A percentile compares a stretch with the other conserved stretches of the same genome.
Conservation (phyloP, 495 filamentous ascomycete species). For the Saxispiralis lemnorum region DNA sequence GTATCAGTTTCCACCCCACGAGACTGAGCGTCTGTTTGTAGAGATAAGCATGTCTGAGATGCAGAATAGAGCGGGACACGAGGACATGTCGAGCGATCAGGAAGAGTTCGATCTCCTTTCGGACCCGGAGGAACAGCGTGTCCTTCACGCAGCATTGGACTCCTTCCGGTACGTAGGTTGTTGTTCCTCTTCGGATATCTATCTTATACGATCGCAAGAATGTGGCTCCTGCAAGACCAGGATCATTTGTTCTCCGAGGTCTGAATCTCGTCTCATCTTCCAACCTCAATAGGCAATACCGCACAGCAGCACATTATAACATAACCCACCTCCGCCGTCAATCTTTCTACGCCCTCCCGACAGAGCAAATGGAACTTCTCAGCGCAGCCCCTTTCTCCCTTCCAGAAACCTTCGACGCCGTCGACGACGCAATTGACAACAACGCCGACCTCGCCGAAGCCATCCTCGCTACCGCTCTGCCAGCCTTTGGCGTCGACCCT, state of each 20-base stretch:
- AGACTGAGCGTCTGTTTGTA: no score
- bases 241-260: neutral
- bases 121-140: constrained; percentile 57
- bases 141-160: constrained; percentile 61
- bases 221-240: no score
- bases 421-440: constrained; percentile 76
- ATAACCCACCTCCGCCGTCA: constrained; percentile 76
- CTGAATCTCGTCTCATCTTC: neutral
- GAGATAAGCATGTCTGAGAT: no score
- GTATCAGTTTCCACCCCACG: no score
- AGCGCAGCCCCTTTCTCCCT: constrained; percentile 65
- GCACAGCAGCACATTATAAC: constrained; percentile 63
- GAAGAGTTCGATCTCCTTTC: constrained; percentile 31
- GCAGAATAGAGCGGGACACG: no score
- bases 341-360: constrained; percentile 79
- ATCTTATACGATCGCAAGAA: neutral
- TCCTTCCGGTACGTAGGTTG: constrained; percentile 58
- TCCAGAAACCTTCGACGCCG: constrained; percentile 50
- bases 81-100: no score
- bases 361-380: constrained; percentile 62
- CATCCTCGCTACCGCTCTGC: constrained; percentile 50
- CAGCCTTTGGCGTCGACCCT: constrained; percentile 40
- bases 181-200: neutral
- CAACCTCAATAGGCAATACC: constrained; percentile 61
- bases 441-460: constrained; percentile 63